Evolutionary conservation across 331 rosid species (phyloP).

Genomic region (Arachis monticola): DNA sequence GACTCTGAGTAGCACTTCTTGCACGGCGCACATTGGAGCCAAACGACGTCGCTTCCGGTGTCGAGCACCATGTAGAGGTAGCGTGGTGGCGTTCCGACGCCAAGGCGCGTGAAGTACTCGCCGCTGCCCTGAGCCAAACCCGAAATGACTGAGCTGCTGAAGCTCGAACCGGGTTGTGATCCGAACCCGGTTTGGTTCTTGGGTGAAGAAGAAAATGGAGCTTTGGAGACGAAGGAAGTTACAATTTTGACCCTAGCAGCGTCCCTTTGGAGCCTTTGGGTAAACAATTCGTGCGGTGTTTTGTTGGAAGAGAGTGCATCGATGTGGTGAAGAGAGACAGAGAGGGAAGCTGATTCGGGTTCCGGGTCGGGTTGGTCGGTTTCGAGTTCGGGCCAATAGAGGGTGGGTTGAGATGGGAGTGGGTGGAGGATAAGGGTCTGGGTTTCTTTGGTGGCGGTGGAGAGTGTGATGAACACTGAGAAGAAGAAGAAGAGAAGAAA

Average conservation of each 20-base stretch:
- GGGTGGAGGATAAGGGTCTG: constrained; percentile 49
- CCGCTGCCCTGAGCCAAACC: constrained; percentile 84
- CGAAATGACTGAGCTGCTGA: constrained; percentile 67
- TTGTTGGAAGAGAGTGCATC: constrained; percentile 60
- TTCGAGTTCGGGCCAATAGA: constrained; percentile 48
- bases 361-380: constrained; percentile 35
- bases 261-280: constrained; percentile 66
- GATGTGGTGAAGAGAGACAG: constrained; percentile 62
- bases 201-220: neutral
- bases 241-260: constrained; percentile 57
- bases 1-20: constrained; percentile 68
- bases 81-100: constrained; percentile 83
- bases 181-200: neutral
- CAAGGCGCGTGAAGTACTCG: constrained; percentile 90
- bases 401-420: constrained; percentile 55
- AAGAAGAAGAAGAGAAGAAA: constrained; percentile 14
- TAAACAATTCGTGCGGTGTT: constrained; percentile 70
- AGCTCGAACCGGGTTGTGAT: constrained; percentile 33
- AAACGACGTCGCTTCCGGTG: constrained; percentile 83
- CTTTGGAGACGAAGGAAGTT: constrained; percentile 24
- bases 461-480: constrained; percentile 31
- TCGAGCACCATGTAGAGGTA: constrained; percentile 77
- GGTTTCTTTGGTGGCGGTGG: constrained; percentile 44
- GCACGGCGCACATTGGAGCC: constrained; percentile 92
- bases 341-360: constrained; percentile 15